A percentile compares a stretch with the other conserved stretches of the same genome.
Evolutionary conservation across 495 filamentous ascomycete genomes (phyloP).

Genomic region (Penicillium pancosmium): DNA sequence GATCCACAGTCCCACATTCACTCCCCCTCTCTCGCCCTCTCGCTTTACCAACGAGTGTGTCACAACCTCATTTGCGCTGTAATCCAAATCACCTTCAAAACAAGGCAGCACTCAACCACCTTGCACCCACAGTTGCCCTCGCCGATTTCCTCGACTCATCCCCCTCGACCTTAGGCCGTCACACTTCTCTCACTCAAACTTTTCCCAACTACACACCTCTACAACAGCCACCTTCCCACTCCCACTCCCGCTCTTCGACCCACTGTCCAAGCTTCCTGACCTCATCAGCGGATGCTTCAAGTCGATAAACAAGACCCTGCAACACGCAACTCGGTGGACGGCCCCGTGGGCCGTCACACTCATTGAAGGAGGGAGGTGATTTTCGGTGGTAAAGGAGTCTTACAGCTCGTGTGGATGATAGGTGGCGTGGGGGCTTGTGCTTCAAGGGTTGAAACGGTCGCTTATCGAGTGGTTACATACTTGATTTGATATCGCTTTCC

Average conservation of each 20-base stretch:
- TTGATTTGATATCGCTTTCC: neutral
- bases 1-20: no score
- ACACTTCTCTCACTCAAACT: neutral
- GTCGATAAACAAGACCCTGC: slow-evolving; percentile 18
- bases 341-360: slow-evolving; percentile 51
- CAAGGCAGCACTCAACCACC: neutral
- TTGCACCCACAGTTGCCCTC: neutral
- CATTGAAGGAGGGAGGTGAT: slow-evolving; percentile 40
- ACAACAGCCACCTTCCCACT: neutral
- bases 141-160: neutral
- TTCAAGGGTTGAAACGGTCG: slow-evolving; percentile 8
- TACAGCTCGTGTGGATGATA: slow-evolving; percentile 13
- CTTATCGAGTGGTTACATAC: neutral
- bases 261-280: slow-evolving; percentile 1
- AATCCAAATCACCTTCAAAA: neutral
- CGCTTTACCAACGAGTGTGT: no score
- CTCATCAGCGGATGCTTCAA: slow-evolving; percentile 22
- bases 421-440: neutral
- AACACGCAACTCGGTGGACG: slow-evolving; percentile 43
- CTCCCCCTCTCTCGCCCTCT: no score
- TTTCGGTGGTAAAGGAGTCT: slow-evolving; percentile 13
- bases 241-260: neutral
- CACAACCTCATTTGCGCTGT: no score
- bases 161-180: neutral
- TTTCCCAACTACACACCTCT: neutral